Conservation (phyloP, 1,139 yeast species). For the Taphrina deformans region DNA sequence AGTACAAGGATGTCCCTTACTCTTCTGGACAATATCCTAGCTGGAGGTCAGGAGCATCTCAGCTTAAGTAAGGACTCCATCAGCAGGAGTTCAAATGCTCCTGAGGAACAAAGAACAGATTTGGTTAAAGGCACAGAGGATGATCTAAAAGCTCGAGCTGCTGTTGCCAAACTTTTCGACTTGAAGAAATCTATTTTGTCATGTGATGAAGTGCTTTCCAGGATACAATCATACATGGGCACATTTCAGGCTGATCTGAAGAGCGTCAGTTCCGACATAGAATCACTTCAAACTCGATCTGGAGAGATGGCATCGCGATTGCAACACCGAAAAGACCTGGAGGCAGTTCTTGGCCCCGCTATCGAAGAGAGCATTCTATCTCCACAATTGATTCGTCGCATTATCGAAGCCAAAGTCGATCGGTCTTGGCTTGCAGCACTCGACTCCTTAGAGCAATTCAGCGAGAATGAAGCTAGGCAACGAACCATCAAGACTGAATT, state of each 20-base stretch:
- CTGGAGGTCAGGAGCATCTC: constrained; percentile 9
- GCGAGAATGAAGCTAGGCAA: constrained; percentile 33
- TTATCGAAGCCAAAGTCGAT: constrained; percentile 37
- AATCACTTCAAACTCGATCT: constrained; percentile 59
- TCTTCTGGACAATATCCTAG: constrained; percentile 6
- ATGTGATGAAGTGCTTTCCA: constrained; percentile 48
- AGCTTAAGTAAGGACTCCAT: constrained; percentile 1
- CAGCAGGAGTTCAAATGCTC: not conserved
- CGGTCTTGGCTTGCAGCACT: constrained; percentile 38
- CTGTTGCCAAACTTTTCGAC: constrained; percentile 34
- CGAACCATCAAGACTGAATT: constrained; percentile 28
- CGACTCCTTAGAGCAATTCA: constrained; percentile 33
- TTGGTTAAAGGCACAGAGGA: not conserved
- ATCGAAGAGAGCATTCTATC: constrained; percentile 40
- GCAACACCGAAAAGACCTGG: constrained; percentile 40
- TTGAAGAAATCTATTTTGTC: constrained; percentile 49
- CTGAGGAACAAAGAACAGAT: not conserved
- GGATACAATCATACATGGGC: constrained; percentile 49
- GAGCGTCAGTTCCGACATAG: constrained; percentile 61
- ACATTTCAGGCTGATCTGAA: constrained; percentile 61
- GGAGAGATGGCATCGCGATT: constrained; percentile 60
- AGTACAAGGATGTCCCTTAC: not conserved
- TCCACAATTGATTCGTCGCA: constrained; percentile 40
- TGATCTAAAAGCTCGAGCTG: constrained; percentile 12
- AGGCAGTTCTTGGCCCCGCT: constrained; percentile 34